Evolutionary conservation across 2,329 filamentous ascomycete species (phyloP).

Genomic region (Anthostomella pinea): DNA sequence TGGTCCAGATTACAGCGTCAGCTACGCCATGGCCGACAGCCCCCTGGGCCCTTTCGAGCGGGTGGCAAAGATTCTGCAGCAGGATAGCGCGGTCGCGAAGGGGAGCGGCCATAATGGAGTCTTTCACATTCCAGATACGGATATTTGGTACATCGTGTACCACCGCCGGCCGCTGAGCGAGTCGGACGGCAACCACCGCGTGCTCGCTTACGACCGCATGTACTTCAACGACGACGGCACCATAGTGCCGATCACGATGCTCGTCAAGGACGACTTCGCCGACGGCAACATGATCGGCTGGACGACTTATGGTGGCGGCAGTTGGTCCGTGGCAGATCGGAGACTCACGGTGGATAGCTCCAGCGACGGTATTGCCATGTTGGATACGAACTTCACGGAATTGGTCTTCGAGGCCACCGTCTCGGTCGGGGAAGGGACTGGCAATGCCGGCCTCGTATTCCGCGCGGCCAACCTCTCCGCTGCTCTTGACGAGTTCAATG

Average conservation of each 20-base stretch:
- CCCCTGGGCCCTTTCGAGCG: conserved; percentile 42
- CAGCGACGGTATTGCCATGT: conserved; percentile 25
- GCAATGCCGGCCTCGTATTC: conserved; percentile 36
- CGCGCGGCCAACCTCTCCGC: conserved; percentile 24
- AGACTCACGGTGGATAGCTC: conserved; percentile 23
- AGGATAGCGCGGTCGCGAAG: conserved; percentile 32
- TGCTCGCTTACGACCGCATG: conserved; percentile 47
- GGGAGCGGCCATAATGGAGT: conserved; percentile 42
- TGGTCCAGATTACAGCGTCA: conserved; percentile 44
- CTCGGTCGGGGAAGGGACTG: conserved; percentile 11
- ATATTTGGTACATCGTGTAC: conserved; percentile 45
- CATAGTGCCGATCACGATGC: conserved; percentile 42
- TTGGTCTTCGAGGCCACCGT: conserved; percentile 32
- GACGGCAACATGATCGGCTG: conserved; percentile 39
- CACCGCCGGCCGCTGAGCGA: conserved; percentile 45
- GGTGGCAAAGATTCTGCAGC: conserved; percentile 36
- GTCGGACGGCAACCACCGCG: conserved; percentile 43
- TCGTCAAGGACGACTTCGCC: conserved; percentile 41
- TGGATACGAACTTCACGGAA: conserved; percentile 38
- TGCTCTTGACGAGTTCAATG: conserved; percentile 23
- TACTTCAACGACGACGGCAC: conserved; percentile 42
- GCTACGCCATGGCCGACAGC: conserved; percentile 39
- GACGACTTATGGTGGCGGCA: conserved; percentile 27
- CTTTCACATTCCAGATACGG: conserved; percentile 35
- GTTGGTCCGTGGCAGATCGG: conserved; percentile 27